These are phyloP conservation scores for Cairneyella variabilis DNA, from an alignment of 495 filamentous ascomycete species.

Conservation along the genomic window DNA sequence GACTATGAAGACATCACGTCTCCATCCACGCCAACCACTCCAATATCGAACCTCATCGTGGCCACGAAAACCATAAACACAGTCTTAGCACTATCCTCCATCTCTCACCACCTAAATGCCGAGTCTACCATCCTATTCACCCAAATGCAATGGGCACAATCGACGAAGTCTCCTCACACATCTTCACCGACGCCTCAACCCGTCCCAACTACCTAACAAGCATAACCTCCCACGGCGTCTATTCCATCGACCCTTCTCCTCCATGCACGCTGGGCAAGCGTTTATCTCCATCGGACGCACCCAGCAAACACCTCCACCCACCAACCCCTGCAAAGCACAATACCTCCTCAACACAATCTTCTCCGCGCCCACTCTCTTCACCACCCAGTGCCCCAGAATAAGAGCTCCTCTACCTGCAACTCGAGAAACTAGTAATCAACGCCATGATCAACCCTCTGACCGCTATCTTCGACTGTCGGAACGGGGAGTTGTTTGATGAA, in stretches of 20 bases:
- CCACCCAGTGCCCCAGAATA: no score
- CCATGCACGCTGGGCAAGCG: slow-evolving; percentile 62
- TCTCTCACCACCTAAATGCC: slow-evolving; percentile 59
- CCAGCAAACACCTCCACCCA: slow-evolving; percentile 28
- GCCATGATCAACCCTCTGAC: slow-evolving; percentile 79
- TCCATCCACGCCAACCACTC: not conserved
- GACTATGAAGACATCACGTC: slow-evolving; percentile 16
- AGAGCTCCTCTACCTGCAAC: slow-evolving; percentile 56
- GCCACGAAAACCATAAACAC: slow-evolving; percentile 64
- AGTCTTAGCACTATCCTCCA: slow-evolving; percentile 50
- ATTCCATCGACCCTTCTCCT: slow-evolving; percentile 51
- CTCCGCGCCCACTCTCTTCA: no score
- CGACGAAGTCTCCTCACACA: slow-evolving; percentile 54
- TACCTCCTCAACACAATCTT: slow-evolving; percentile 33
- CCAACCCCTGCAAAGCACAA: not conserved
- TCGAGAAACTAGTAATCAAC: slow-evolving; percentile 79
- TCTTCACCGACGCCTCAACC: slow-evolving; percentile 58
- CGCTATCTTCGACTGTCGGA: slow-evolving; percentile 63
- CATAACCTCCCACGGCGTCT: slow-evolving; percentile 71
- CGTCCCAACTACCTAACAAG: slow-evolving; percentile 66
- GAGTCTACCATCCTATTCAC: slow-evolving; percentile 69
- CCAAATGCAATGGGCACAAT: slow-evolving; percentile 77
- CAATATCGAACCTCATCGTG: slow-evolving; percentile 70
- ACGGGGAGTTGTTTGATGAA: slow-evolving; percentile 70
- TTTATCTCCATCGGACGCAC: slow-evolving; percentile 59